A percentile compares a stretch with the other conserved stretches of the same genome.
phyloP scores from a whole-genome alignment of 805 yeast genomes.

The Candida sakaeoensis region DNA sequence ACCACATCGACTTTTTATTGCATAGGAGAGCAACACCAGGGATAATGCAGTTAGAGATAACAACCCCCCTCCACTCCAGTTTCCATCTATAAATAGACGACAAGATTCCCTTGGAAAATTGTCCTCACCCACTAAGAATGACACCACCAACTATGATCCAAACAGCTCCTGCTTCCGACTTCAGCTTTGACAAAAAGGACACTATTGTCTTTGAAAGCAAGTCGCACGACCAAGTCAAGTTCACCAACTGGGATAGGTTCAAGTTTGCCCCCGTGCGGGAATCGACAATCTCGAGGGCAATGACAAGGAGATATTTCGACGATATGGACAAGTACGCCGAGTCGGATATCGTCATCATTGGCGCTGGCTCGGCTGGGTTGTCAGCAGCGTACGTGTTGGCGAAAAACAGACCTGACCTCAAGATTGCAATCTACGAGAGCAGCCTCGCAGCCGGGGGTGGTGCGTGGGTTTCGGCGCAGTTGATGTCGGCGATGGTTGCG shows the following conservation, averaged over 20 bases:
- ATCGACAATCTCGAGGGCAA: conserved; percentile 75
- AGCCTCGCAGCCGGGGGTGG: conserved; percentile 81
- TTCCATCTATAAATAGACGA: not conserved
- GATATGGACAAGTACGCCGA: conserved; percentile 74
- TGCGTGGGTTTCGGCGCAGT: conserved; percentile 73
- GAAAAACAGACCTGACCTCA: conserved; percentile 70
- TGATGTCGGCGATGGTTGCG: conserved; percentile 74
- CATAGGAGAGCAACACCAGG: not conserved
- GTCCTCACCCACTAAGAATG: conserved; percentile 16
- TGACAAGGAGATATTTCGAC: conserved; percentile 70
- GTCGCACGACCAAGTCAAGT: conserved; percentile 21
- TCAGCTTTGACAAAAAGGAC: conserved; percentile 6
- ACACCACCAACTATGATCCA: conserved; percentile 33
- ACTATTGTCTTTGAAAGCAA: conserved; percentile 16
- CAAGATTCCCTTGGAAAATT: not conserved
- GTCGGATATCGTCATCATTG: conserved; percentile 69
- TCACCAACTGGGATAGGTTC: conserved; percentile 66
- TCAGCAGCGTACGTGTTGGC: conserved; percentile 74
- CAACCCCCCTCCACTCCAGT: too few relatives aligned
- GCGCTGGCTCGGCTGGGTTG: conserved; percentile 76
- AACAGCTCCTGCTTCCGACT: conserved; percentile 12
- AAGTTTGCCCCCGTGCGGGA: conserved; percentile 71
- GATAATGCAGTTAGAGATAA: too few relatives aligned
- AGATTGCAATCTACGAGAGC: conserved; percentile 70
- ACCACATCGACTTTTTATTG: not conserved